Conservation (phyloP, 2,329 filamentous ascomycete genomes). For the Spiromastix sp. region DNA sequence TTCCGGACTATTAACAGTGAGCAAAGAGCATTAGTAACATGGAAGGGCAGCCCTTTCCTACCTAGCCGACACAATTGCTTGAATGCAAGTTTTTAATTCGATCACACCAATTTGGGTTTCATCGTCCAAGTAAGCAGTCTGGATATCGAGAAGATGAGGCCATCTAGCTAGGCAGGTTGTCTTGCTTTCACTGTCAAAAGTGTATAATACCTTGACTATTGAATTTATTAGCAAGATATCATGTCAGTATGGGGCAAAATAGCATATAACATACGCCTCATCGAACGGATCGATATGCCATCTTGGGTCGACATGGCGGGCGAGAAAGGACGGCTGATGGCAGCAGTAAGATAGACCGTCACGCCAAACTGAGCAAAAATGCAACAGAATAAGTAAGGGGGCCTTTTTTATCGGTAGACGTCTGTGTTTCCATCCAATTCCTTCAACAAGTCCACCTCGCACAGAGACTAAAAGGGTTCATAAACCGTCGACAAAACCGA, state of each 20-base stretch:
- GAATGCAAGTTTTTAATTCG: conserved; percentile 76
- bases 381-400: too few species aligned
- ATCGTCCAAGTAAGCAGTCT: conserved; percentile 72
- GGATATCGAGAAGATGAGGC: conserved; percentile 67
- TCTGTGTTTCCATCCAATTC: too few species aligned
- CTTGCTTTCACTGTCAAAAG: conserved; percentile 81
- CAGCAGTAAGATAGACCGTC: background rate
- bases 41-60: conserved; percentile 21
- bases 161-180: conserved; percentile 82
- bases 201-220: conserved; percentile 91
- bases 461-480: too few species aligned
- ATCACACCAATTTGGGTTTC: conserved; percentile 73
- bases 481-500: too few species aligned
- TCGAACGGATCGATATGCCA: conserved; percentile 50
- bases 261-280: conserved; percentile 51
- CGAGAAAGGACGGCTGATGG: background rate
- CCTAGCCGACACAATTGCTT: conserved; percentile 62
- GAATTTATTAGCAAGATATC: conserved; percentile 1
- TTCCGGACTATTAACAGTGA: conserved; percentile 57
- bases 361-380: too few species aligned
- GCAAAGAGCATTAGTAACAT: conserved; percentile 6
- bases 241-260: background rate
- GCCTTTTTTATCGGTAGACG: too few species aligned
- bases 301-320: conserved; percentile 34
- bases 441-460: too few species aligned